These are phyloP conservation scores for Funneliformis geosporum DNA, from an alignment of 192 early-diverging fungal genomes.

Conservation along the genomic window DNA sequence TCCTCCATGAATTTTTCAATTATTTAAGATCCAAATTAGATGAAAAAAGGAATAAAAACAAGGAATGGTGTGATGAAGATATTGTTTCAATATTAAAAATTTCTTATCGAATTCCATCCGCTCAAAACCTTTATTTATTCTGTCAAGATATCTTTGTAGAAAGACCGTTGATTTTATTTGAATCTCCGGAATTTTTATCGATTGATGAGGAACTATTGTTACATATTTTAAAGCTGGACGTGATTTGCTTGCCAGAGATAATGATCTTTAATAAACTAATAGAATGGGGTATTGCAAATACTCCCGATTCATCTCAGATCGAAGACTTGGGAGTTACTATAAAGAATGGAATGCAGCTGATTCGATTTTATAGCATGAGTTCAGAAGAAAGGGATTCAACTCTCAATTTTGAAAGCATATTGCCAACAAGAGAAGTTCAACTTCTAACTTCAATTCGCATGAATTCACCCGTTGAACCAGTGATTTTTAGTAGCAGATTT, in stretches of 20 bases:
- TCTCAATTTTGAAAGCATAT: neutral
- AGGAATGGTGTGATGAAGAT: neutral
- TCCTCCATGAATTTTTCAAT: neutral
- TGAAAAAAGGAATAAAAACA: neutral
- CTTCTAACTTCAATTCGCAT: neutral
- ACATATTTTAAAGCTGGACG: neutral
- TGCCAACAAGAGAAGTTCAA: neutral
- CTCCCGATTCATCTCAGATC: neutral
- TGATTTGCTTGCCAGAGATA: slow-evolving; percentile 3
- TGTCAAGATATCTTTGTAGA: slow-evolving; percentile 4
- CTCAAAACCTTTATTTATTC: slow-evolving; percentile 14
- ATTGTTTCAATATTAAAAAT: slow-evolving; percentile 4
- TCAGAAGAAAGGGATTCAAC: neutral
- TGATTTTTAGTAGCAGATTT: neutral
- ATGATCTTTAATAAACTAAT: slow-evolving; percentile 11
- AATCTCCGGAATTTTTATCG: neutral
- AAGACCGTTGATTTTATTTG: slow-evolving; percentile 13
- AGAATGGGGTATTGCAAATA: slow-evolving; percentile 19
- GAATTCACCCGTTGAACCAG: neutral
- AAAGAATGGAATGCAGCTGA: neutral
- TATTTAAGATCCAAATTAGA: slow-evolving; percentile 14
- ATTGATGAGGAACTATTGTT: slow-evolving; percentile 17
- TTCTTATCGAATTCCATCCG: neutral
- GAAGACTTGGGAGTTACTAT: slow-evolving; percentile 2
- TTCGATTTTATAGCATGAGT: slow-evolving; percentile 3